Evolutionary conservation across 257 asterid genomes (phyloP).

Genomic region (Solanum pinnatisectum): DNA sequence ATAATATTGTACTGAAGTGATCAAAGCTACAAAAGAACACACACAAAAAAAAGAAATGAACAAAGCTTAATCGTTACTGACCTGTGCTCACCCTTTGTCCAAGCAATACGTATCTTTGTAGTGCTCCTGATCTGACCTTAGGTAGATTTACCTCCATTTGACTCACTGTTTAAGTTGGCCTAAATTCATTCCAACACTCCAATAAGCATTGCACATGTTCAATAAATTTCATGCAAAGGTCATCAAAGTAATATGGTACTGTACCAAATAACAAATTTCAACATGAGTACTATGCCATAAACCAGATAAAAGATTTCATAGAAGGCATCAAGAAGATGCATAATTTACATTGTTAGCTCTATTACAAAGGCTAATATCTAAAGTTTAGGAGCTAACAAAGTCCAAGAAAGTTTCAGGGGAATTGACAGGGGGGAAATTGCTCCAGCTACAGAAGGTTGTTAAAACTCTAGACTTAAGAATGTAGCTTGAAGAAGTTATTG

Average conservation of each 20-base stretch:
- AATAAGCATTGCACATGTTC: neutral
- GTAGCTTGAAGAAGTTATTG: neutral
- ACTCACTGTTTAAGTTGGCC: neutral
- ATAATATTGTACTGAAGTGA: neutral
- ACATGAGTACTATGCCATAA: neutral
- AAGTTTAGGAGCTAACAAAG: neutral
- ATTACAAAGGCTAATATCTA: neutral
- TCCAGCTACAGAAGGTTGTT: neutral
- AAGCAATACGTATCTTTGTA: neutral
- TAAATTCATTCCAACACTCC: neutral
- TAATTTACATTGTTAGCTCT: neutral
- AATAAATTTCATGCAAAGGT: neutral
- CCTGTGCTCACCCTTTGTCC: neutral
- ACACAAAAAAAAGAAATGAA: neutral
- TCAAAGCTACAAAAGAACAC: neutral
- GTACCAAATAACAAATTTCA: neutral
- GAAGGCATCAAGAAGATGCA: neutral
- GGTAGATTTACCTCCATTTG: neutral
- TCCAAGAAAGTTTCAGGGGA: neutral
- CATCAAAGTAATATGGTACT: neutral
- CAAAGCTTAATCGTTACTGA: neutral
- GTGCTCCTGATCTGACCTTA: neutral
- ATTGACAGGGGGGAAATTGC: neutral
- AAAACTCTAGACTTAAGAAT: neutral
- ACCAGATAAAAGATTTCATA: neutral